Evolutionary conservation across 1,139 yeast genomes (phyloP).

Genomic region (Nakaseomyces uthaithaninus): DNA sequence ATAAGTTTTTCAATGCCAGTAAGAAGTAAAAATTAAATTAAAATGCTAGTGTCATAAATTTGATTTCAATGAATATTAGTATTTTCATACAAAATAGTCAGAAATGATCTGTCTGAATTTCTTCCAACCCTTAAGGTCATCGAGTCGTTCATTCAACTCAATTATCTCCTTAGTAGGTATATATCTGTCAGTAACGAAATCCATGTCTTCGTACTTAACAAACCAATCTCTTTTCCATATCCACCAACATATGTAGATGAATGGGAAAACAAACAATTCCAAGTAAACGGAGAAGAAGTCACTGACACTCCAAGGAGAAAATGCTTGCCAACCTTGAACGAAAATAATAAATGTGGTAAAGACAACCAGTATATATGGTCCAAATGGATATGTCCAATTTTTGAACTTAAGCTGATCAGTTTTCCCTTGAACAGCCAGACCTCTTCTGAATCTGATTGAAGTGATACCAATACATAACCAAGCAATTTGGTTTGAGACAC

Average conservation of each 20-base stretch:
- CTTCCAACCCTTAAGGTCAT: slow-evolving; percentile 41
- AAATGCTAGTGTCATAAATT: slow-evolving; percentile 4
- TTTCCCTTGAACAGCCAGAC: slow-evolving; percentile 38
- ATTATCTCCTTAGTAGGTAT: slow-evolving; percentile 44
- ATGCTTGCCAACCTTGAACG: slow-evolving; percentile 58
- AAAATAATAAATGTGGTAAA: slow-evolving; percentile 43
- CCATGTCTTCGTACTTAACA: slow-evolving; percentile 47
- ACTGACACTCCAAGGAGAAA: slow-evolving; percentile 48
- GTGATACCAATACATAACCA: slow-evolving; percentile 39
- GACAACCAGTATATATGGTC: slow-evolving; percentile 49
- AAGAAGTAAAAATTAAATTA: too few relatives aligned
- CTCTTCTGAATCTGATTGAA: slow-evolving; percentile 45
- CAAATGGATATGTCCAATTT: slow-evolving; percentile 54
- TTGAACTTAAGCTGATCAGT: slow-evolving; percentile 33
- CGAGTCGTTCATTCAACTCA: slow-evolving; percentile 36
- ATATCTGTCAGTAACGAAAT: slow-evolving; percentile 54
- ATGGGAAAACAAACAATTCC: slow-evolving; percentile 43
- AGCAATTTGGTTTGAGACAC: slow-evolving; percentile 36
- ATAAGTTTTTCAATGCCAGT: too few relatives aligned
- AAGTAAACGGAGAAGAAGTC: slow-evolving; percentile 44
- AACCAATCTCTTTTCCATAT: slow-evolving; percentile 40
- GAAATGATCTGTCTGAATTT: slow-evolving; percentile 34
- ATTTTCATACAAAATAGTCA: slow-evolving; percentile 30
- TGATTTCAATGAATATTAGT: not conserved
- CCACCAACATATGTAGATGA: slow-evolving; percentile 45